These are phyloP conservation scores for Neurospora sp. DNA, from an alignment of 495 filamentous ascomycete species.

Conservation along the genomic window DNA sequence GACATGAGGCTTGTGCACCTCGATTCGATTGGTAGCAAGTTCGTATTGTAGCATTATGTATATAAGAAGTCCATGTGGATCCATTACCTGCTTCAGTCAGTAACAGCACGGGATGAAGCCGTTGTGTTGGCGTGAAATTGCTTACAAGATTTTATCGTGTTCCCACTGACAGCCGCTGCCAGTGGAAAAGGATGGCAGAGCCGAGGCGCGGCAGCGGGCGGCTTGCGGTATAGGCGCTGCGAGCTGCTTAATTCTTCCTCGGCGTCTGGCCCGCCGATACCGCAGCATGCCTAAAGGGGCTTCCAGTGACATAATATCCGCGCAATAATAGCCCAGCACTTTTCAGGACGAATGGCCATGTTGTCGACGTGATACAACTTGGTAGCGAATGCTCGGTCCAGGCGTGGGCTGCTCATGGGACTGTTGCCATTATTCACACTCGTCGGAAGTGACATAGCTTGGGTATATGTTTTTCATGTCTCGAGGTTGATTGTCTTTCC, in stretches of 20 bases:
- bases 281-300: neutral
- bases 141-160: neutral
- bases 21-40: neutral
- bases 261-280: neutral
- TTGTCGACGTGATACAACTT: neutral
- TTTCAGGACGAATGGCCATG: neutral
- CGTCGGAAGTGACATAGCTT: neutral
- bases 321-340: neutral
- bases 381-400: neutral
- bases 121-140: neutral
- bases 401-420: neutral
- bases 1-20: neutral
- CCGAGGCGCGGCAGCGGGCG: neutral
- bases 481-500: slow-evolving; percentile 93
- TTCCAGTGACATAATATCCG: neutral
- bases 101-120: neutral
- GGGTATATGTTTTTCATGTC: slow-evolving; percentile 42
- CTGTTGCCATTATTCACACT: neutral
- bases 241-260: neutral
- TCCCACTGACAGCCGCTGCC: neutral
- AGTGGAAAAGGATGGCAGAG: neutral
- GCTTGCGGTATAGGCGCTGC: neutral
- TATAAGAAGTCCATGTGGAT: neutral
- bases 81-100: neutral
- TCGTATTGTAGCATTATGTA: neutral